Base-by-base conservation (phyloP, 805 yeast genomes). In the Zygosaccharomyces pseudorouxii region DNA sequence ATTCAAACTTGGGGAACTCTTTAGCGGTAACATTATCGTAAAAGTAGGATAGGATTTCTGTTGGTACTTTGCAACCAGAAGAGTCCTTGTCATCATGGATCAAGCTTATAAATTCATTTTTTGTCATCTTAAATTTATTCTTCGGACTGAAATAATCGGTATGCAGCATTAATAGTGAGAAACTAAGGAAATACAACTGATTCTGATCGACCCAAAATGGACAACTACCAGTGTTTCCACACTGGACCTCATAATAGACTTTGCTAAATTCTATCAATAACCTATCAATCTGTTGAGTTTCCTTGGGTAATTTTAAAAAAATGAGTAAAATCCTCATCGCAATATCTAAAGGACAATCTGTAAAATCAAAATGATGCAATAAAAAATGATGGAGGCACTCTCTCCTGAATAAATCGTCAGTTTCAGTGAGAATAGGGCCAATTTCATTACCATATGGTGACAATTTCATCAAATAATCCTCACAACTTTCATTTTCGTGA, bases 271-370 rank as follows among this genome's bases (percentile, higher is more conserved):
- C 74, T 45, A 76, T 78, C 36, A 86, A 66, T 3, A 83, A 73
- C 41, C 89, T 70, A 56, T 86, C 92, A 44, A 86, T 85, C 58
- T 86, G 90, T 60, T 85, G 92, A 0, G 88, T 71, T 58, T 86
- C 93, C 52, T 72, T 75, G 0, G 93, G 93, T 22, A 86, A 66
- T 46, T 79, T 79, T 48, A 80, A 73, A 42, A 73, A 67, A 70
- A 80, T 72, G 37, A 86, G 63, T 44, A 85, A 74, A 54, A 76
- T 77, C 37, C 90, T 67, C 45, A 86, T 63, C 0, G 90, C 74
- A 50, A 86, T 69, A 56, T 86, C 93, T 14, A 86, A 56, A 0
- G 93, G 86, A 52, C 77, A 78, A 22, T 69, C 69, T 2, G 55
- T 38, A 49, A 85, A 81, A 46, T 78, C 71, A 56, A 81, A 81